Evolutionary conservation across 176 grass and related monocot genomes (phyloP), one percentile per base, ranked within the genome.

Genomic region (Miscanthus lutarioriparius): DNA sequence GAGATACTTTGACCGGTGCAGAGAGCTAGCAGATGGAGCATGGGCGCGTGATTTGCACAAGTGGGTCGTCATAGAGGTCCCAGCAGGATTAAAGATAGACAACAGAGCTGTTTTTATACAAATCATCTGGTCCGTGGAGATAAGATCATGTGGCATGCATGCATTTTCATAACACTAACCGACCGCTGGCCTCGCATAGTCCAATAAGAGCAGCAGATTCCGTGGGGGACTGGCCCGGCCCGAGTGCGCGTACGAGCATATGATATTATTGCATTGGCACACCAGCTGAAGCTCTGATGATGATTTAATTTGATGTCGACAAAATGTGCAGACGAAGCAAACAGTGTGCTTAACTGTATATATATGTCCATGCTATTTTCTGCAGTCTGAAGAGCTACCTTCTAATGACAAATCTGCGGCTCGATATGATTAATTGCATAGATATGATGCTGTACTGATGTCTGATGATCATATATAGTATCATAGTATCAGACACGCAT

Each of bases 161-260:
- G 35, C 35, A 47, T 82, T 78, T 90, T 86, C 83, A 80, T 82
- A 90, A 78, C 66, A 65, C 68, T 86, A 86, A 80, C 47, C 77
- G 54, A 17, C 64, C 64, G 27, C 70, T 51, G 6, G 72, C n/a
- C 22, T 78, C 36, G 26, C 69, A 61, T 47, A 61, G 70, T 85
- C 64, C 64, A 77, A 58, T 58, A 58, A 78, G 83, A 33, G 74
- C 70, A 67, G 70, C 85, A 67, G 87, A 80, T 84, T 84, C 76
- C 76, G 61, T 84, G 73, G 74, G 88, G 83, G 83, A 77, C 82
- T 70, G 82, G 82, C 26, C 25, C 39, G 48, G 40, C 40, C 43
- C 11, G 77, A 86, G 22, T 71, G 65, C 32, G 86, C 27, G 83
- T 82, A 77, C 78, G 61, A 69, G 47, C 77, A 87, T 75, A 80